Conservation (phyloP, 2,329 filamentous ascomycete genomes). For the Ceratocystis eucalypticola region DNA sequence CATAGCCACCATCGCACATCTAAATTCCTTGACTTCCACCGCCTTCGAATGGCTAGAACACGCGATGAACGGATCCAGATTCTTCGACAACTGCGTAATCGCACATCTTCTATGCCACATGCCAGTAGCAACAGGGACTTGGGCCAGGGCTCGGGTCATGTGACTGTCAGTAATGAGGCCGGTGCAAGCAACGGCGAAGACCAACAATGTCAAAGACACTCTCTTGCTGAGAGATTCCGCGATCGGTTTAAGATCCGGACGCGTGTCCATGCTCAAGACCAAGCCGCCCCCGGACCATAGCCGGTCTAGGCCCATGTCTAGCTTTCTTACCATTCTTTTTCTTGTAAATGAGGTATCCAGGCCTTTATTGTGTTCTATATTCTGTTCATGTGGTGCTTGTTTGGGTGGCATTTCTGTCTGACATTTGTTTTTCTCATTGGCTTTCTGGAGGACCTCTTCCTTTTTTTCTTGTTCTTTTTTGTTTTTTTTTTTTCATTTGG, state of each 20-base stretch:
- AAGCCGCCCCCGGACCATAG: not conserved
- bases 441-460: not conserved
- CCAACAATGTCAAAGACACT: slow-evolving; percentile 29
- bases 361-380: not conserved
- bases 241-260: slow-evolving; percentile 42
- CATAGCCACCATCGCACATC: slow-evolving; percentile 29
- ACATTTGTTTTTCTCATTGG: not conserved
- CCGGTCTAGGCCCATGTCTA: not conserved
- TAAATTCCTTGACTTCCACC: slow-evolving; percentile 42
- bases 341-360: not conserved
- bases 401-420: not conserved
- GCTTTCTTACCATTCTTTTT: not conserved
- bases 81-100: slow-evolving; percentile 33
- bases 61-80: slow-evolving; percentile 49
- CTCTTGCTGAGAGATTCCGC: slow-evolving; percentile 37
- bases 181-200: slow-evolving; percentile 20
- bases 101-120: not conserved
- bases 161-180: not conserved
- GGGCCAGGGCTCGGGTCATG: not conserved
- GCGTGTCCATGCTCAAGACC: slow-evolving; percentile 27
- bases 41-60: slow-evolving; percentile 41
- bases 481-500: no score
- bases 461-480: not conserved
- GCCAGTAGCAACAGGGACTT: not conserved
- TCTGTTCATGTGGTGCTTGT: not conserved